Evolutionary conservation across 1,284 basidiomycete genomes (phyloP).

Genomic region (Irpex lacteus): DNA sequence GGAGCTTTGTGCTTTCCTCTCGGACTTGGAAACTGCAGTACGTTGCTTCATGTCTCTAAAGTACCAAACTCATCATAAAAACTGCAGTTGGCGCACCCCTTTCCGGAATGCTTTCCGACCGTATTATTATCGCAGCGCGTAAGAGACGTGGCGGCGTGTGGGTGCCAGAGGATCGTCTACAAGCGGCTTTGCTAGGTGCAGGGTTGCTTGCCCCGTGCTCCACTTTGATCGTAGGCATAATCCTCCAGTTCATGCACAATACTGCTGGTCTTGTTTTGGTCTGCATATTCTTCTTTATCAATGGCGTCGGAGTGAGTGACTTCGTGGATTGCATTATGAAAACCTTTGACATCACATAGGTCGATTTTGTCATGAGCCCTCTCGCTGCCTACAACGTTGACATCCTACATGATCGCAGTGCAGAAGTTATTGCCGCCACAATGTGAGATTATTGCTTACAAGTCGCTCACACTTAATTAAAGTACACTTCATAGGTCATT

Average conservation of each 20-base stretch:
- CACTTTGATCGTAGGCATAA: slow-evolving; percentile 25
- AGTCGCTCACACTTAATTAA: background rate
- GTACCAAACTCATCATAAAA: background rate
- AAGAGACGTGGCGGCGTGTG: slow-evolving; percentile 40
- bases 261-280: slow-evolving; percentile 38
- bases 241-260: slow-evolving; percentile 33
- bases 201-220: slow-evolving; percentile 40
- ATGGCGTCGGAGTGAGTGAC: slow-evolving; percentile 46
- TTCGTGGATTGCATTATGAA: slow-evolving; percentile 20
- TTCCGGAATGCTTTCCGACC: slow-evolving; percentile 49
- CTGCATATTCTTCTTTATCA: slow-evolving; percentile 43
- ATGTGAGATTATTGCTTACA: slow-evolving; percentile 27
- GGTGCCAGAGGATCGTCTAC: slow-evolving; percentile 57
- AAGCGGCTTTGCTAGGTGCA: slow-evolving; percentile 41
- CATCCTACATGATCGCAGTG: slow-evolving; percentile 46
- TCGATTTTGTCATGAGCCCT: slow-evolving; percentile 47
- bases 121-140: slow-evolving; percentile 41
- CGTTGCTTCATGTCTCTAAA: slow-evolving; percentile 12
- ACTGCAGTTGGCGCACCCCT: slow-evolving; percentile 44
- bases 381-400: slow-evolving; percentile 58
- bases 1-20: slow-evolving; percentile 55
- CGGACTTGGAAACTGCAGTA: slow-evolving; percentile 57
- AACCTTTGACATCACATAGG: slow-evolving; percentile 15
- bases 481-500: slow-evolving; percentile 31
- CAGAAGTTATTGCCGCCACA: slow-evolving; percentile 48